Percentiles rank a stretch among this genome's conserved stretches.
Conservation (phyloP, 495 filamentous ascomycete species). For the Neurospora sp. region DNA sequence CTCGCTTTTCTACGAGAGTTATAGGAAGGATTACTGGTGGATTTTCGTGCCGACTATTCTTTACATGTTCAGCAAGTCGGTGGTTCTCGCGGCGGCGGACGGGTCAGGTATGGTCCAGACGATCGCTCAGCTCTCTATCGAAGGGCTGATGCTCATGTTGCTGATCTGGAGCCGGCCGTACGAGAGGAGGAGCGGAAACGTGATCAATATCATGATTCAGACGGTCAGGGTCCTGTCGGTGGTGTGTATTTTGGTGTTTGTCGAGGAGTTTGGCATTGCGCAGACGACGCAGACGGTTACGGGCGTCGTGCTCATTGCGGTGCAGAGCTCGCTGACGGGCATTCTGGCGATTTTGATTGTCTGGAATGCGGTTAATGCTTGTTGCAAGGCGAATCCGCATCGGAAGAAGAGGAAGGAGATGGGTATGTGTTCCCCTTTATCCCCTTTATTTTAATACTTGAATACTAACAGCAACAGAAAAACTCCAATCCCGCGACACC, state of each 20-base stretch:
- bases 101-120: slow-evolving; percentile 80
- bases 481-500: slow-evolving; percentile 71
- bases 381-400: slow-evolving; percentile 83
- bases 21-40: slow-evolving; percentile 93
- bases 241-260: slow-evolving; percentile 83
- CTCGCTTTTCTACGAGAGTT: slow-evolving; percentile 93
- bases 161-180: slow-evolving; percentile 81
- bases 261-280: slow-evolving; percentile 81
- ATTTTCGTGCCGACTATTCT: slow-evolving; percentile 83
- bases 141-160: slow-evolving; percentile 58
- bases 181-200: slow-evolving; percentile 71
- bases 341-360: slow-evolving; percentile 81
- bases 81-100: slow-evolving; percentile 75
- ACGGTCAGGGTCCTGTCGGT: slow-evolving; percentile 90
- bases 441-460: not conserved
- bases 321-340: slow-evolving; percentile 78
- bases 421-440: slow-evolving; percentile 43
- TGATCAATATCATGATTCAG: slow-evolving; percentile 91
- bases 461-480: slow-evolving; percentile 44
- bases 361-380: slow-evolving; percentile 76
- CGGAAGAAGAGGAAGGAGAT: slow-evolving; percentile 73
- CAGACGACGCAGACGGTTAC: slow-evolving; percentile 92
- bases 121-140: slow-evolving; percentile 68
- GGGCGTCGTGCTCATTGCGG: slow-evolving; percentile 78
- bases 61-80: slow-evolving; percentile 88